Evolutionary conservation across 495 filamentous ascomycete genomes (phyloP), one percentile per base, ranked within the genome.

Genomic region (Neurospora sp.): DNA sequence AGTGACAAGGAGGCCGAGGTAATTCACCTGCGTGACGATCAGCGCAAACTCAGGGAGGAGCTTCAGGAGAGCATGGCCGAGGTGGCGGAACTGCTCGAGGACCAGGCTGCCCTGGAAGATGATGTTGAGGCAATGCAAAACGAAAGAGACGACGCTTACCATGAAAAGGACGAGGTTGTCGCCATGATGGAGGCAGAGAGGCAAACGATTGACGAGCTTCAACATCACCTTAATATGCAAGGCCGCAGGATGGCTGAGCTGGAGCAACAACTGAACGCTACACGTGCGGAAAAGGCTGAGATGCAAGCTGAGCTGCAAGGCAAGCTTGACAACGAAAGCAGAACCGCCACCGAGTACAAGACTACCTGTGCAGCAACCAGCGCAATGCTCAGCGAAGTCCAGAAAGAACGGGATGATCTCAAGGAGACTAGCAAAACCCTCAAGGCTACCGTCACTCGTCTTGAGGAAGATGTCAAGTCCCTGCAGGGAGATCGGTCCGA

Each of bases 161-260:
- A 45, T n/a, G 54, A 40, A 62, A 73, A 73, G 69, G 77, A 45
- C n/a, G 42, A 45, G 42, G n/a, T 45, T 45, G 42, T 45, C 42
- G 42, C 42, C 42, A 45, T 45, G 42, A 45, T 84, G 24, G 78
- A 84, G 69, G 78, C 82, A 76, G 83, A 85, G 73, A 79, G 78
- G 70, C 77, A 79, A 70, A 77, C 84, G 48, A 76, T 83, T 24
- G 84, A 85, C 71, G 82, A 85, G 76, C 79, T 82, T 73, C 81
- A 82, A 28, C 82, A 77, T 78, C 81, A 82, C 77, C 80, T 80
- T 10, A 80, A 84, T 39, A 76, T 82, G 66, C 78, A 82, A 59
- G 75, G 81, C 48, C 75, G 74, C 71, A 76, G 81, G 76, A 77
- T 85, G 70, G 79, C 74, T 40, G 78, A 81, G 72, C 34, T 77